phyloP scores from a whole-genome alignment of 2,329 filamentous ascomycete species.

The Xylaria sp. region DNA sequence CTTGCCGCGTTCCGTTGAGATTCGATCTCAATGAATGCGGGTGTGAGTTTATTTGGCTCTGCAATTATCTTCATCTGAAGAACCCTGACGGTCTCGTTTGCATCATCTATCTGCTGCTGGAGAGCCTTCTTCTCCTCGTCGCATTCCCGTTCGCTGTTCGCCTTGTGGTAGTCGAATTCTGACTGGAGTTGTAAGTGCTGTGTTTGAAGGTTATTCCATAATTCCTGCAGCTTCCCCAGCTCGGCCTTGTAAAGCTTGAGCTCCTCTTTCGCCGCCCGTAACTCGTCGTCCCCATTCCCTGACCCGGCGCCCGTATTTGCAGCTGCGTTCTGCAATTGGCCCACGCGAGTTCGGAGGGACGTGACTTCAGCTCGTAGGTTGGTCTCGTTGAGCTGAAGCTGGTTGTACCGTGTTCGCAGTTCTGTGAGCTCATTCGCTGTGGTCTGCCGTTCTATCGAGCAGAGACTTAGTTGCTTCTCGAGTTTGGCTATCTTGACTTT shows the following conservation, averaged over 20 bases:
- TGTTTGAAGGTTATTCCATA: conserved; percentile 13
- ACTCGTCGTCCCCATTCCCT: neutral
- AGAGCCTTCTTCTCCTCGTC: conserved; percentile 7
- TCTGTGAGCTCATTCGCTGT: neutral
- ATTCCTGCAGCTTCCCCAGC: neutral
- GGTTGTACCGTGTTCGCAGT: neutral
- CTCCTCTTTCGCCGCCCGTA: neutral
- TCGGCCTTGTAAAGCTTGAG: neutral
- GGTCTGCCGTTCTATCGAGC: neutral
- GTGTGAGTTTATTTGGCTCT: conserved; percentile 9
- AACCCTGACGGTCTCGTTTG: neutral
- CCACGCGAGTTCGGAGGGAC: neutral
- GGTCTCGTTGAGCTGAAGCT: conserved; percentile 8
- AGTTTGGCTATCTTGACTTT: neutral
- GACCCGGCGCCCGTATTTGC: neutral
- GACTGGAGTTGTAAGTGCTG: conserved; percentile 1
- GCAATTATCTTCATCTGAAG: conserved; percentile 11
- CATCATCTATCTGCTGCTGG: neutral
- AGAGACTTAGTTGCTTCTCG: neutral
- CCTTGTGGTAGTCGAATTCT: too few relatives aligned
- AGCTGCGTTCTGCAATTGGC: neutral
- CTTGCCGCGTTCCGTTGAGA: conserved; percentile 8
- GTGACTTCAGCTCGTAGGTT: conserved; percentile 7
- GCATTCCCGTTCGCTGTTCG: neutral
- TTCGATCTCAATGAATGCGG: conserved; percentile 9